Evolutionary conservation across 345 rosid species (phyloP), one percentile per base, ranked within the genome.

Genomic region (Pugionium cornutum): DNA sequence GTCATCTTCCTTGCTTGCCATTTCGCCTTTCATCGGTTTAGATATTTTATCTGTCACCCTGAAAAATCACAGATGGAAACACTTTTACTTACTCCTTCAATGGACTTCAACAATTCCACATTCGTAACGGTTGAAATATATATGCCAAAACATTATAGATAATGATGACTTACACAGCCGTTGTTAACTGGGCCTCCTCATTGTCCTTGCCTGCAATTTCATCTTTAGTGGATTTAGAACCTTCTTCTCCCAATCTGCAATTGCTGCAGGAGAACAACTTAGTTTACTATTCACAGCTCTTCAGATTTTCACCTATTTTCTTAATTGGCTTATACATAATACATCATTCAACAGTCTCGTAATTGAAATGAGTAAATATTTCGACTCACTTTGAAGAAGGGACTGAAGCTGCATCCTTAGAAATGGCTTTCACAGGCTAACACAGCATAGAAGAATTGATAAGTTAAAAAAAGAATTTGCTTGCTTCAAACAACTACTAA

Each of bases 1-100:
- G 9, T 89, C 97, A 39, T 89, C 95, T 58, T 89, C 97, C 73
- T 85, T 87, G 78, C 64, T 68, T 67, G 71, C 58, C 40, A 62
- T 34, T 69, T 81, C 68, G 47, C 72, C 62, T 61, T 76, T 66
- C 18, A 64, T 46, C 2, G 84, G 70, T 75, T 84, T 83, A 56
- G 81, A 68, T 67, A 66, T 78, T 59, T 74, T 69, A 48, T 86
- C 85, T 34, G 51, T 69, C 67, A 75, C 75, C 72, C 97, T 91
- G 84, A 69, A 80, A 68, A 34, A 30, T 64, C 18, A 64, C 60
- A 39, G 45, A 62, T 33, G 39, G 40, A 59, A 4, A 1, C 18
- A 52, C 2, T 27, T 37, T 42, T 65, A 65, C 28, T 39, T 34
- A 34, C 48, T 58, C 27, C 56, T 62, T 5, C 10, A 46, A 37